These are phyloP conservation scores for Termitomyces sp. DNA, from an alignment of 768 basidiomycete species.

Conservation along the genomic window DNA sequence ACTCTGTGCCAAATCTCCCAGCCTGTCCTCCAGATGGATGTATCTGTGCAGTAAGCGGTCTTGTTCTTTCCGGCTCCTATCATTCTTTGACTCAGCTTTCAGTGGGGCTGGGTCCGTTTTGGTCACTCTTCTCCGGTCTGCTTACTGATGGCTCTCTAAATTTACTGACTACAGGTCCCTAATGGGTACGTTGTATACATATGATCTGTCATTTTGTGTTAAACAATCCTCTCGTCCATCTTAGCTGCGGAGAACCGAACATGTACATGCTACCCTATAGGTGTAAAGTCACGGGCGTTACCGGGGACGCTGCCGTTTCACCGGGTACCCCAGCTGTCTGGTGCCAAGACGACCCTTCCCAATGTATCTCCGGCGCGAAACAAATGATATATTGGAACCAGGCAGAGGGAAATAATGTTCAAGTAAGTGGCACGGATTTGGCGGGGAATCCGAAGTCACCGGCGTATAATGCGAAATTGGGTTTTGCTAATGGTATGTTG, in stretches of 20 bases:
- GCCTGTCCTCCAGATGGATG: constrained; percentile 46
- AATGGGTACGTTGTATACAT: constrained; percentile 26
- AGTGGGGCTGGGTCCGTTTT: constrained; percentile 48
- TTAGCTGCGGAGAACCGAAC: constrained; percentile 48
- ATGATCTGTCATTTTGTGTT: not conserved
- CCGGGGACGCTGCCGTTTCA: constrained; percentile 33
- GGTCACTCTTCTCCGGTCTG: not conserved
- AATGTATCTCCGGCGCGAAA: constrained; percentile 42
- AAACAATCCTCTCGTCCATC: not conserved
- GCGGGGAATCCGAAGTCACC: constrained; percentile 36
- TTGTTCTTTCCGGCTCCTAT: not conserved
- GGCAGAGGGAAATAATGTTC: constrained; percentile 40
- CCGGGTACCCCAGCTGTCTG: constrained; percentile 39
- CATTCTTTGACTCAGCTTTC: constrained; percentile 1
- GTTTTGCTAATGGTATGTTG: constrained; percentile 40
- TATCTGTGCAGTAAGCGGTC: constrained; percentile 41
- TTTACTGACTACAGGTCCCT: constrained; percentile 23
- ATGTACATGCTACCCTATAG: constrained; percentile 43
- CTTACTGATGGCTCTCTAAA: not conserved
- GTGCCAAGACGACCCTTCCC: constrained; percentile 41
- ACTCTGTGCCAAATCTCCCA: constrained; percentile 46
- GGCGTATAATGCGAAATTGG: constrained; percentile 43
- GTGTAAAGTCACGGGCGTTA: constrained; percentile 41
- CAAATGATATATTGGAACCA: constrained; percentile 56
- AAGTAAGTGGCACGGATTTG: constrained; percentile 34